These are phyloP conservation scores for Sergeia podlipaevii DNA, from an alignment of 208 protist genomes.

Conservation along the genomic window DNA sequence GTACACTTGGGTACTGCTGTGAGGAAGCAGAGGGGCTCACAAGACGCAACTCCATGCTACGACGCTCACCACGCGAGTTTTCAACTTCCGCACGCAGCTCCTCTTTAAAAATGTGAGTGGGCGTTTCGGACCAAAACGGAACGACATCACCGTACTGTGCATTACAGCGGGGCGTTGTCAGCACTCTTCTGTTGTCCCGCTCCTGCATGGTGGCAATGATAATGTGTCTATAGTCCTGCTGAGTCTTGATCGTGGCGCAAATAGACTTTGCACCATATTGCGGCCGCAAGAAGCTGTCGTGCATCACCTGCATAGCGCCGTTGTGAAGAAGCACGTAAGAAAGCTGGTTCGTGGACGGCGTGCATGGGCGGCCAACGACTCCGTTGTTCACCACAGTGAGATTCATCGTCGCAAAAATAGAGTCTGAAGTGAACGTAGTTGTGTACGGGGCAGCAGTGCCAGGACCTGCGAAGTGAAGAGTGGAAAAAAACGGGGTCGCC, in stretches of 20 bases:
- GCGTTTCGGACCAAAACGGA: too few relatives aligned
- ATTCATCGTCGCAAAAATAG: conserved; percentile 21
- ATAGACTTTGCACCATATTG: conserved; percentile 43
- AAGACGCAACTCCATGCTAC: too few relatives aligned
- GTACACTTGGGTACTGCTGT: not conserved
- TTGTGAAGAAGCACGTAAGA: conserved; percentile 35
- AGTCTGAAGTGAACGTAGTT: conserved; percentile 20
- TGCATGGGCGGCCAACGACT: conserved; percentile 32
- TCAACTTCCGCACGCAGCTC: too few relatives aligned
- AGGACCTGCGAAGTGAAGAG: conserved; percentile 28
- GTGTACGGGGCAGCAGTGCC: conserved; percentile 45
- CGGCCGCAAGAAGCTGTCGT: not conserved
- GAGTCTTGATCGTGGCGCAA: conserved; percentile 49
- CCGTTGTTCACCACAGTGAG: conserved; percentile 73
- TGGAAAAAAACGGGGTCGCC: not conserved
- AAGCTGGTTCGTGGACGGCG: conserved; percentile 26
- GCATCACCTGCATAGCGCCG: too few relatives aligned
- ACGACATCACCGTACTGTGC: too few relatives aligned
- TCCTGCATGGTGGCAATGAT: too few relatives aligned
- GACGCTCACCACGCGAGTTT: too few relatives aligned
- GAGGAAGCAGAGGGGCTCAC: too few relatives aligned
- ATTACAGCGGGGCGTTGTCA: too few relatives aligned
- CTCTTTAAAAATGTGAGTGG: too few relatives aligned
- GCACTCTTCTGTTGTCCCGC: too few relatives aligned
- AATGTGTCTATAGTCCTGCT: too few relatives aligned